Evolutionary conservation across 2,329 filamentous ascomycete genomes (phyloP).

Genomic region (Xylariaceae sp.): DNA sequence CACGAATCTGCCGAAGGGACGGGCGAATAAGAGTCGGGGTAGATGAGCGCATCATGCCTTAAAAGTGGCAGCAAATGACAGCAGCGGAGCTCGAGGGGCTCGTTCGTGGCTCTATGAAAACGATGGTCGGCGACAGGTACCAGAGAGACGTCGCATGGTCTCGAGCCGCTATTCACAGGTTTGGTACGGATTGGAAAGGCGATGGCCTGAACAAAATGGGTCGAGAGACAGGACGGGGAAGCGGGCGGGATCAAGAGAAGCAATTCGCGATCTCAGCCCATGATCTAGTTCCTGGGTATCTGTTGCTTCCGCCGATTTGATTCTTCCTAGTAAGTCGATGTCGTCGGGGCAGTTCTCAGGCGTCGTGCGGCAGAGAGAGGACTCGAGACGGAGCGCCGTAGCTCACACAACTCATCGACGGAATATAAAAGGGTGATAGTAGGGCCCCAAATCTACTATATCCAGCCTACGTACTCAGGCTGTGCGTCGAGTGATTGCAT

Average conservation of each 20-base stretch:
- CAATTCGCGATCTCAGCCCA: slow-evolving; percentile 16
- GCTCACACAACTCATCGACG: too few relatives aligned
- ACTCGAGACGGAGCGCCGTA: too few relatives aligned
- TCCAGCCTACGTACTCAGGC: too few relatives aligned
- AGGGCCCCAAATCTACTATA: too few relatives aligned
- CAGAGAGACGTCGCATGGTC: slow-evolving; percentile 21
- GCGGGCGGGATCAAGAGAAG: not conserved
- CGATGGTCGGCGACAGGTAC: too few relatives aligned
- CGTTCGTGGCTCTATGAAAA: not conserved
- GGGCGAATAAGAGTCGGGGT: not conserved
- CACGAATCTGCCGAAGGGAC: slow-evolving; percentile 2
- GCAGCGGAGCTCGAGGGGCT: not conserved
- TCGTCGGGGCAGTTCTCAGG: not conserved
- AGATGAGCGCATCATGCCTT: slow-evolving; percentile 18
- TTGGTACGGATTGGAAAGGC: too few relatives aligned
- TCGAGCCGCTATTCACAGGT: too few relatives aligned
- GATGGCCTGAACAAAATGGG: too few relatives aligned
- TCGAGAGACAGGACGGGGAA: not conserved
- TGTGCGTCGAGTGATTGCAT: too few relatives aligned
- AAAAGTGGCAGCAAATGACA: not conserved
- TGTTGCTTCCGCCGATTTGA: too few relatives aligned
- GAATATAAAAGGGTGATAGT: too few relatives aligned
- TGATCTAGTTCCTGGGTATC: slow-evolving; percentile 19
- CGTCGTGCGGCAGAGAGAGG: not conserved
- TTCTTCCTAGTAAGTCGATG: not conserved